A percentile compares a stretch with the other conserved stretches of the same genome.
These are phyloP conservation scores for Pelargonium myrrhifolium DNA, from an alignment of 441 rosid genomes.

Conservation along the genomic window DNA sequence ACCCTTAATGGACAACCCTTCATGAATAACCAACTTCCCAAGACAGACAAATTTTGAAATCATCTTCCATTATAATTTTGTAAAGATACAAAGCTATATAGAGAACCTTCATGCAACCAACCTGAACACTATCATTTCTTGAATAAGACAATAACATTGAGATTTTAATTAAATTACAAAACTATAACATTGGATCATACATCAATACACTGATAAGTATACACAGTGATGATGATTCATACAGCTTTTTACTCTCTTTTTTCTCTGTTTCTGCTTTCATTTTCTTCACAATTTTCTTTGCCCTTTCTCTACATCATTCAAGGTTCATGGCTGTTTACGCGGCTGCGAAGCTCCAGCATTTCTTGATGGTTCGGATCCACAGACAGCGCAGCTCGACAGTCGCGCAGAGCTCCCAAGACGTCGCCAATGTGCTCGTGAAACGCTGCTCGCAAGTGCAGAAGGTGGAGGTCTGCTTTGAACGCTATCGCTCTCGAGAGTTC, in stretches of 20 bases:
- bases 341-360: slow-evolving; percentile 82
- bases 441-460: slow-evolving; percentile 85
- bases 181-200: slow-evolving; percentile 11
- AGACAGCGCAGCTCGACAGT: slow-evolving; percentile 93
- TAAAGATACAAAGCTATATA: no score
- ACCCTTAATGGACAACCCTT: no score
- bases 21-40: no score
- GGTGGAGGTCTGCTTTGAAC: slow-evolving; percentile 89
- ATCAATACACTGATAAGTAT: slow-evolving; percentile 19
- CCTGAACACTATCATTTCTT: no score
- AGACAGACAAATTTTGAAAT: no score
- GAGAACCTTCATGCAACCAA: no score
- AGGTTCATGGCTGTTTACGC: slow-evolving; percentile 90
- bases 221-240: slow-evolving; percentile 14
- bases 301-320: slow-evolving; percentile 16
- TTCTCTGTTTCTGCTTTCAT: neutral
- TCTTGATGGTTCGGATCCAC: slow-evolving; percentile 90
- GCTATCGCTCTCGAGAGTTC: slow-evolving; percentile 85
- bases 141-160: no score
- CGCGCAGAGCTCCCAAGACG: slow-evolving; percentile 59
- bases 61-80: no score
- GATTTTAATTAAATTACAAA: neutral
- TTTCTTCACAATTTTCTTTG: neutral
- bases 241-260: neutral
- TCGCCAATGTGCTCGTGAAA: slow-evolving; percentile 83